Base-by-base conservation (phyloP, 768 basidiomycete genomes). In the Pisolithus tinctorius region DNA sequence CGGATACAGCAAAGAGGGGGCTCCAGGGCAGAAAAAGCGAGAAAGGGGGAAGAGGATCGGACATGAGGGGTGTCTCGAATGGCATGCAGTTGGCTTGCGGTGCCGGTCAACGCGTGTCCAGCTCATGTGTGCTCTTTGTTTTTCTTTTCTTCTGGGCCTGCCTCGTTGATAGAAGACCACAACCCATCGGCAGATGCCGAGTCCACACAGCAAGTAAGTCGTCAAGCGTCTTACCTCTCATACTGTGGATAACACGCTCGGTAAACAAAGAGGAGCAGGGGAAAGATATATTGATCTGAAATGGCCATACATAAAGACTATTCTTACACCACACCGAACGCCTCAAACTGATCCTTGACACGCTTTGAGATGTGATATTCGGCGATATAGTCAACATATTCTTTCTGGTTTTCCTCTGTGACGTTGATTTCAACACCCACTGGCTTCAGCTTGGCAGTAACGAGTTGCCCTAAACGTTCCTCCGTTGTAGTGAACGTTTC, bases 271-370 rank as follows among this genome's bases (percentile, higher is more conserved):
- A 29, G 31, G 31, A 34, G 31, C 31, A 34, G 31, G 13, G 11
- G 31, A 10, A 11, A 34, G 11, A 34, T 34, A 34, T 34, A 1
- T 34, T 3, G 5, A 34, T 34, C 34, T 34, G 34, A 34, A 34
- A 34, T 34, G 2, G 0, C 31, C 31, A 34, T 34, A 10, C 31
- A 34, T 11, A 34, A 34, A 9, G 10, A 13, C 10, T 10, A 34
- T 13, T 34, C 34, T 75, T 80, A 93, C 70, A 93, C 92, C 63
- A 93, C 89, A 55, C 91, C 92, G 78, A 99, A 98, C 4, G 95
- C 93, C 53, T 97, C 93, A 65, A 98, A 98, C 67, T 98, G 96
- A 54, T 99, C 96, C 73, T 93, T 92, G 56, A 98, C 93, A 51
- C 96, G 93, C 66, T 86, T 87, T 54, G 89, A 89, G 70, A 98